Percentiles rank a stretch among this genome's conserved stretches.
Conservation (phyloP, 371 early-diverging fungal genomes). For the Rhizopus sp. region DNA sequence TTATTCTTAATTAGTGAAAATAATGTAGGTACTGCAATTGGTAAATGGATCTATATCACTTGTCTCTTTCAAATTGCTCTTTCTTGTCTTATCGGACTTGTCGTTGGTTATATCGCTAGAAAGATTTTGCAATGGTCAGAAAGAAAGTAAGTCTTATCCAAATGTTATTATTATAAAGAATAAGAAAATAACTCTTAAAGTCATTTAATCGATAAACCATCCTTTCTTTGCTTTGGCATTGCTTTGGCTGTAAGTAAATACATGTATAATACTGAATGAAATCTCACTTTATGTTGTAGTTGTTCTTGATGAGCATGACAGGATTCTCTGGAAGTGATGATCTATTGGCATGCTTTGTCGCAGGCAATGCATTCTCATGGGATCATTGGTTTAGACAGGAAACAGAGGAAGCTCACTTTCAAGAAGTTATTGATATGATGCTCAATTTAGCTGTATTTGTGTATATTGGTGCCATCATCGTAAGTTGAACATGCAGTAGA, state of each 20-base stretch:
- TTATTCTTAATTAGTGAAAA: constrained; percentile 68
- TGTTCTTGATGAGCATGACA: constrained; percentile 80
- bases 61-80: constrained; percentile 79
- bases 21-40: constrained; percentile 64
- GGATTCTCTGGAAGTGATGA: constrained; percentile 85
- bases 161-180: background rate
- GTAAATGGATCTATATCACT: constrained; percentile 77
- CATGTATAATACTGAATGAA: background rate
- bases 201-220: constrained; percentile 91
- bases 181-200: constrained; percentile 26
- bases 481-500: constrained; percentile 20
- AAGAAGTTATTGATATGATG: constrained; percentile 90
- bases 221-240: constrained; percentile 87
- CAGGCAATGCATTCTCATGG: constrained; percentile 90
- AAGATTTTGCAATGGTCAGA: constrained; percentile 78
- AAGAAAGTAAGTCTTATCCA: constrained; percentile 43
- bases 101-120: constrained; percentile 78
- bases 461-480: constrained; percentile 86
- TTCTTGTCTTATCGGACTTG: constrained; percentile 76
- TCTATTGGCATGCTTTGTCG: constrained; percentile 87
- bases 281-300: constrained; percentile 19
- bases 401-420: constrained; percentile 83
- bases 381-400: constrained; percentile 90
- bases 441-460: constrained; percentile 91
- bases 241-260: constrained; percentile 74